Percentiles rank a stretch among this genome's conserved stretches.
Conservation (phyloP, 2,329 filamentous ascomycete genomes). For the Alternaria sp. region DNA sequence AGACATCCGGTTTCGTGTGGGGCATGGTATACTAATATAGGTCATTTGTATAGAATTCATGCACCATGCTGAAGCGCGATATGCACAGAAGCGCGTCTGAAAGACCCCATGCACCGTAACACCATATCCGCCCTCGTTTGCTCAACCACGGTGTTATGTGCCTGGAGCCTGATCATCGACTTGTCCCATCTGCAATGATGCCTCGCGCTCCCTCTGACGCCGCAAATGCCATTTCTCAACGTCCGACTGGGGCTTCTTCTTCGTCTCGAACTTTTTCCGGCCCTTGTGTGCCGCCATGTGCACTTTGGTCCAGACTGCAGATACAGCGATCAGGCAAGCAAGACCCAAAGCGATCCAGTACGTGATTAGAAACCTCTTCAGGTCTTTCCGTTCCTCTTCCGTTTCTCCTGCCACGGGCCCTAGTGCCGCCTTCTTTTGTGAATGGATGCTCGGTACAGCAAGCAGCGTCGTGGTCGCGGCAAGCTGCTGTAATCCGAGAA, state of each 20-base stretch:
- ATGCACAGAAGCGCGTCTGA: not conserved
- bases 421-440: not conserved
- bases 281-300: conserved; percentile 1
- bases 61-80: not conserved
- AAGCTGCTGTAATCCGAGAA: not conserved
- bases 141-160: not conserved
- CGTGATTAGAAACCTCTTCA: not conserved
- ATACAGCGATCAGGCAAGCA: not conserved
- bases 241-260: conserved; percentile 6
- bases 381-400: not conserved
- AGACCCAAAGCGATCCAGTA: conserved; percentile 5
- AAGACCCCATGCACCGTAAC: not conserved
- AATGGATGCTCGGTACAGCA: not conserved
- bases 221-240: conserved; percentile 10
- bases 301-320: conserved; percentile 5
- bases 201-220: conserved; percentile 1
- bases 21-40: not conserved
- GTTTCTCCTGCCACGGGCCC: not conserved
- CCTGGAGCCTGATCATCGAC: not conserved
- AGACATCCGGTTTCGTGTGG: not conserved
- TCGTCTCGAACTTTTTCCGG: not conserved
- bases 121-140: not conserved
- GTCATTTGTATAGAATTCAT: not conserved
- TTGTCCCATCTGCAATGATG: not conserved
- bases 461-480: not conserved